phyloP scores from a whole-genome alignment of 495 filamentous ascomycete species.

The Talaromyces proteolyticus region DNA sequence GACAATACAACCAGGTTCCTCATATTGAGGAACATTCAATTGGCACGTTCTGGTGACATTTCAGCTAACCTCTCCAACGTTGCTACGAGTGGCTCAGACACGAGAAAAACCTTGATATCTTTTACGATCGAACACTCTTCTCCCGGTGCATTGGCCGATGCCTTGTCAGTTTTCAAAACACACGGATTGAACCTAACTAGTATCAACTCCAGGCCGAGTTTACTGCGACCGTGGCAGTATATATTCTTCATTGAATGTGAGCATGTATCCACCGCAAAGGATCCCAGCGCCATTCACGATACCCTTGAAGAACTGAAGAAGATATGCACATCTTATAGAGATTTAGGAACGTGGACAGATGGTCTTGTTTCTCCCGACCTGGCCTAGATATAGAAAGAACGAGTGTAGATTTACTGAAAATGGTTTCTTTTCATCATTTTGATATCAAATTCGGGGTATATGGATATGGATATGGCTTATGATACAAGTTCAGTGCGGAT shows the following conservation, averaged over 20 bases:
- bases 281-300: neutral
- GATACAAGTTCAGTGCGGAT: no score
- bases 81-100: slow-evolving; percentile 10
- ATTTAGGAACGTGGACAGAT: slow-evolving; percentile 40
- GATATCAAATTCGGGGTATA: no score
- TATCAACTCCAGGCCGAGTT: slow-evolving; percentile 80
- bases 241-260: slow-evolving; percentile 92
- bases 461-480: no score
- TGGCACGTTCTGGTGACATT: slow-evolving; percentile 10
- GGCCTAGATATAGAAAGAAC: no score
- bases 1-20: slow-evolving; percentile 92
- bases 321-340: slow-evolving; percentile 17
- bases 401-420: no score
- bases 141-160: slow-evolving; percentile 76
- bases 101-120: slow-evolving; percentile 66
- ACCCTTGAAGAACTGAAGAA: neutral
- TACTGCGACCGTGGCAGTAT: slow-evolving; percentile 76
- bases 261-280: neutral
- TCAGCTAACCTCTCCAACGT: slow-evolving; percentile 11
- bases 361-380: slow-evolving; percentile 13
- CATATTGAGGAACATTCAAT: slow-evolving; percentile 50
- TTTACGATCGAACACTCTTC: slow-evolving; percentile 76
- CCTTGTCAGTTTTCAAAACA: slow-evolving; percentile 68
- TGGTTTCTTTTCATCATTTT: neutral
- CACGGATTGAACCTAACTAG: slow-evolving; percentile 77